phyloP scores from a whole-genome alignment of 2,329 filamentous ascomycete species.

The Paecilomyces fulvus region DNA sequence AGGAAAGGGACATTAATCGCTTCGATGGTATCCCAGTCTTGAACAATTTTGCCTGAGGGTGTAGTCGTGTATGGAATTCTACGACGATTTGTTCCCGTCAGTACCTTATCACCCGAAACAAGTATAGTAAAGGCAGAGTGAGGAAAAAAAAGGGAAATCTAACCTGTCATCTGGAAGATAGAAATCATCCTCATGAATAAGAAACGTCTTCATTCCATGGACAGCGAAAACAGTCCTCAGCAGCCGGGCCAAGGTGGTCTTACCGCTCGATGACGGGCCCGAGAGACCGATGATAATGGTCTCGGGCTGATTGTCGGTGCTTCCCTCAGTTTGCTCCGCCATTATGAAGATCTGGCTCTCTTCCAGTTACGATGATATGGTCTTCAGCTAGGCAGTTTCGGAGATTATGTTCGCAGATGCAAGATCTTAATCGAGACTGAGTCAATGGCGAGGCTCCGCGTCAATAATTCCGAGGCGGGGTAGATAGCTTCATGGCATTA shows the following conservation, averaged over 20 bases:
- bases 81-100: neutral
- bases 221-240: slow-evolving; percentile 69
- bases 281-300: slow-evolving; percentile 69
- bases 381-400: neutral
- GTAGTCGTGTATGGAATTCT: slow-evolving; percentile 41
- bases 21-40: slow-evolving; percentile 88
- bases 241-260: slow-evolving; percentile 83
- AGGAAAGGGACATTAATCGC: slow-evolving; percentile 66
- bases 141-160: slow-evolving; percentile 16
- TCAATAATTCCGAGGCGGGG: neutral
- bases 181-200: slow-evolving; percentile 95
- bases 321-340: neutral
- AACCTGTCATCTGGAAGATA: slow-evolving; percentile 72
- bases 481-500: neutral
- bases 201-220: slow-evolving; percentile 44
- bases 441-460: neutral
- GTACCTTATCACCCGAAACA: too few relatives aligned
- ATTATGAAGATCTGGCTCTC: neutral
- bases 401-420: neutral
- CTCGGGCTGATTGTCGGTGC: neutral
- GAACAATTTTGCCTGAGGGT: slow-evolving; percentile 47
- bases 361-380: neutral
- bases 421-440: neutral
- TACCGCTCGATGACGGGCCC: slow-evolving; percentile 85
- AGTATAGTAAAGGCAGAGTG: neutral